Conservation (phyloP, 2,329 filamentous ascomycete genomes). For the Ceratocystis diversiconidia region DNA sequence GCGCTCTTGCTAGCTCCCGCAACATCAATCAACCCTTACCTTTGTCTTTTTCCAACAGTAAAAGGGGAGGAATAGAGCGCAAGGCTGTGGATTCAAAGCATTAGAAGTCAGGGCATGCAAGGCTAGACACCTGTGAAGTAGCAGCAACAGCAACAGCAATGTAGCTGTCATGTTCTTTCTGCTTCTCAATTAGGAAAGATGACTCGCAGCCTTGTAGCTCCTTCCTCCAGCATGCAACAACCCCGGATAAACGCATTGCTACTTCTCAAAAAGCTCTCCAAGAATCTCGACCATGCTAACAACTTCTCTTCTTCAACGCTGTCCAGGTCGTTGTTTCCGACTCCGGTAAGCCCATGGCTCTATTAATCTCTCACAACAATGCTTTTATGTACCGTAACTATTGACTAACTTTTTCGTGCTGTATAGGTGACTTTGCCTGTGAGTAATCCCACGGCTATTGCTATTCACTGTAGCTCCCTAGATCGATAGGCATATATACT, state of each 20-base stretch:
- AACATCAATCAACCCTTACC: no score
- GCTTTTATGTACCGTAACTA: constrained; percentile 12
- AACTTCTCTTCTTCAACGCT: constrained; percentile 2
- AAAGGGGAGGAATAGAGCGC: no score
- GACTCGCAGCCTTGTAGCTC: constrained; percentile 5
- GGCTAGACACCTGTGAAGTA: no score
- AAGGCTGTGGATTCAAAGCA: no score
- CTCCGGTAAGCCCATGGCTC: constrained; percentile 55
- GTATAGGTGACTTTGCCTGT: constrained; percentile 62
- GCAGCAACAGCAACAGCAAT: neutral
- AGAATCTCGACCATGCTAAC: neutral
- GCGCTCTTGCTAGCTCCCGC: no score
- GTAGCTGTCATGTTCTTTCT: neutral
- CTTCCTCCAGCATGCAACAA: constrained; percentile 1
- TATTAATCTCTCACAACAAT: neutral
- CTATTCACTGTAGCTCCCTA: constrained; percentile 9
- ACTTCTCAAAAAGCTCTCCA: no score
- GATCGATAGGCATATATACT: neutral
- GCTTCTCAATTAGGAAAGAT: constrained; percentile 2
- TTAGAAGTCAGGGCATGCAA: no score
- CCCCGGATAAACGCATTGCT: neutral
- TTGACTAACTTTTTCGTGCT: constrained; percentile 22
- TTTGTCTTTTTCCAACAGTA: neutral
- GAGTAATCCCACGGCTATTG: constrained; percentile 29
- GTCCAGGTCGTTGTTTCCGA: constrained; percentile 86